Evolutionary conservation across 495 filamentous ascomycete genomes (phyloP), one percentile per base, ranked within the genome.

Genomic region (Podospora bellae-mahoneyi): DNA sequence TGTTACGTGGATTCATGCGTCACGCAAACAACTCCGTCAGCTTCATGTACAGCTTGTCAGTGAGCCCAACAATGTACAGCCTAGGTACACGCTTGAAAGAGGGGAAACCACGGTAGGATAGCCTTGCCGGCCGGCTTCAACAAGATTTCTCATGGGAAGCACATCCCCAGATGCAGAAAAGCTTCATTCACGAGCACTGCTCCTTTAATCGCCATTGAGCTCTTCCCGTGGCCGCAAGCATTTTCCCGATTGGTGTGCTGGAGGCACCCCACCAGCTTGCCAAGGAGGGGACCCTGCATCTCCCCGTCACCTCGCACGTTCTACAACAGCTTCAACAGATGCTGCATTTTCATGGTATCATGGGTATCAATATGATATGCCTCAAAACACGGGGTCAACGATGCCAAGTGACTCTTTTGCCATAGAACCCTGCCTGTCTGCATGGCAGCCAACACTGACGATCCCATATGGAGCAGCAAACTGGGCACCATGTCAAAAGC

Each of bases 191-290:
- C 5, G 55, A 15, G 54, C 60, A 69, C 54, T 63, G 68, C 64
- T 23, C 23, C 23, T 23, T 23, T 23, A 65, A 62, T 23, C 32
- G 58, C 60, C 60, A 20, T 30, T 61, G 65, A 27, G 23, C 28
- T 34, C 28, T 53, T 74, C 72, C 67, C 72, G 72, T 74, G 72
- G 62, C 39, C 26, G 23, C 57, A 65, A 57, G 26, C 64, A 68
- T 59, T 74, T 66, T 54, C 64, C 72, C 72, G 67, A 74, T 74
- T 74, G 72, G 72, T 55, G 26, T 71, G 16, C 5, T 28, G 39
- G 39, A 48, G 16, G 10, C 28, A 23, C 66, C 66, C 66, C 66
- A 64, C 66, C 60, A 48, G 27, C 27, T 26, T 16, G 48, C 39
- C 20, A 13, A 53, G 64, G 64, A 57, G 60, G 60, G 58, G 60